Evolutionary conservation across 78 protist species (phyloP).

Genomic region (Pelomyxa schiedti): DNA sequence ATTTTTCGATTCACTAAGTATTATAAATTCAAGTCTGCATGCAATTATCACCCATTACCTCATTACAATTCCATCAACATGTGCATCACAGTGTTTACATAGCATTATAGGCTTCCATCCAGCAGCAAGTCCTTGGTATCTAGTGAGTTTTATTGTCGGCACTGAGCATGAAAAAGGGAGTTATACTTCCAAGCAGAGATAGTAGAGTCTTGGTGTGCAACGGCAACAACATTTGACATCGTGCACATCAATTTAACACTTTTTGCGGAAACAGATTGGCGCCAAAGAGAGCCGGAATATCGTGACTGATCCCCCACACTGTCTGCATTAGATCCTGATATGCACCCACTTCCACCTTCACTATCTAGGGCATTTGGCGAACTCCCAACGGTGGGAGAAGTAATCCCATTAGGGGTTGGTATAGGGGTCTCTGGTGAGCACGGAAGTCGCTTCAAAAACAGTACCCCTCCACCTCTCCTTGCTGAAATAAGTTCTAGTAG

Average conservation of each 20-base stretch:
- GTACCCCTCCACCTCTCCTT: not conserved
- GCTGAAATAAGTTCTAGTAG: not conserved
- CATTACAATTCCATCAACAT: not conserved
- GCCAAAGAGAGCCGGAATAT: too few species aligned
- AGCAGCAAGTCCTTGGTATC: not conserved
- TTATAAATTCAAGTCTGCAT: too few species aligned
- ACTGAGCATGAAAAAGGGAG: too few species aligned
- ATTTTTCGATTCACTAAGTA: not conserved
- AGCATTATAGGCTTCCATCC: not conserved
- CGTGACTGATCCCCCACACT: too few species aligned
- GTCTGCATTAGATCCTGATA: too few species aligned
- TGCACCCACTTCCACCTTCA: too few species aligned
- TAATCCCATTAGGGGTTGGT: not conserved
- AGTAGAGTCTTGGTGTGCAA: not conserved
- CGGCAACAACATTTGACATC: not conserved
- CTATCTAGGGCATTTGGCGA: too few species aligned
- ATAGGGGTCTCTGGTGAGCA: not conserved
- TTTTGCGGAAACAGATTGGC: too few species aligned
- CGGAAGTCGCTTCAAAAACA: not conserved
- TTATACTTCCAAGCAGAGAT: not conserved
- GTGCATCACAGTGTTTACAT: too few species aligned
- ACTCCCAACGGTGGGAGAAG: too few species aligned
- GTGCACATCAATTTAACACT: not conserved
- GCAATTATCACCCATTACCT: too few species aligned
- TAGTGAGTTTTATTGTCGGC: too few species aligned